Conservation (phyloP, 2,329 filamentous ascomycete species). For the Colletotrichum sp. region DNA sequence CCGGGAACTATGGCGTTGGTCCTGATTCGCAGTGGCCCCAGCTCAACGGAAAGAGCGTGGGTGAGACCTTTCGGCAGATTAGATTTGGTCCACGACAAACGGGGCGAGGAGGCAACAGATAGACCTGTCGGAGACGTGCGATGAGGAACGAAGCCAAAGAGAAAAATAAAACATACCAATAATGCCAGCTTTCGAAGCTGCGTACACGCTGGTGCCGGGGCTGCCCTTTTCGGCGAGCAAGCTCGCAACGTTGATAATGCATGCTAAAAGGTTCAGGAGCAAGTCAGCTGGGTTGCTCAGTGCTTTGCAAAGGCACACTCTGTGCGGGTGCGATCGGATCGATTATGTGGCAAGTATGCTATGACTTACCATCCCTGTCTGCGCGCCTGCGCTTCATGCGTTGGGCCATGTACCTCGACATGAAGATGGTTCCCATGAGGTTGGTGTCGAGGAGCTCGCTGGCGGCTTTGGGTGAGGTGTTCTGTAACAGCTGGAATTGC, state of each 20-base stretch:
- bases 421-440: conserved; percentile 68
- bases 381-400: conserved; percentile 44
- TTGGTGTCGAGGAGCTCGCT: conserved; percentile 71
- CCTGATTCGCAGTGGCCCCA: conserved; percentile 66
- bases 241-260: conserved; percentile 84
- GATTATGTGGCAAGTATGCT: conserved; percentile 1
- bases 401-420: conserved; percentile 58
- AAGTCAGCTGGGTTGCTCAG: conserved; percentile 3
- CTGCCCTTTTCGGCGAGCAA: conserved; percentile 74
- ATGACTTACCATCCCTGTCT: conserved; percentile 27
- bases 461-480: conserved; percentile 55
- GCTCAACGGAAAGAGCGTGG: conserved; percentile 67
- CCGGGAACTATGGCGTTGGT: conserved; percentile 85
- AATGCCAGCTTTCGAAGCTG: conserved; percentile 81
- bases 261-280: conserved; percentile 41
- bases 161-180: conserved; percentile 55
- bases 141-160: conserved; percentile 5
- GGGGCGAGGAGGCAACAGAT: neutral
- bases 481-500: conserved; percentile 67
- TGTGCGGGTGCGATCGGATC: conserved; percentile 5
- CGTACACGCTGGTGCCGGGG: conserved; percentile 74
- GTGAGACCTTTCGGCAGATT: conserved; percentile 62
- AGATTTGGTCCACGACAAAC: neutral
- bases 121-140: neutral
- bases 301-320: neutral